A percentile compares a stretch with the other conserved stretches of the same genome.
These are phyloP conservation scores for Spinellus fusiger DNA, from an alignment of 192 early-diverging fungal genomes.

Conservation along the genomic window DNA sequence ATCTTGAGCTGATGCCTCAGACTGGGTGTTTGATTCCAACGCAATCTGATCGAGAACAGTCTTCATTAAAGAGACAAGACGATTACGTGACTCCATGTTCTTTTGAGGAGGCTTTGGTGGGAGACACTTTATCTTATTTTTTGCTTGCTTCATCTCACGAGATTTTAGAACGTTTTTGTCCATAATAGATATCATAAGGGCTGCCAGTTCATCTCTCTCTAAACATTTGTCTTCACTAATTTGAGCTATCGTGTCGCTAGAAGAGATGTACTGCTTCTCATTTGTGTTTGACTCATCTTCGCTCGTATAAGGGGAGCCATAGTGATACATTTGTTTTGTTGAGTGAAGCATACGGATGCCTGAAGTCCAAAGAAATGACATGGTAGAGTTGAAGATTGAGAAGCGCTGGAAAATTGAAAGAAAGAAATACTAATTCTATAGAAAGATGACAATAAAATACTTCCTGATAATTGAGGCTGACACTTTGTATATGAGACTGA, in stretches of 20 bases:
- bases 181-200: neutral
- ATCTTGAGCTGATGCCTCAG: neutral
- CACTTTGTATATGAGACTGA: neutral
- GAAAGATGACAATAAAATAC: neutral
- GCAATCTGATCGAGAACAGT: neutral
- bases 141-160: neutral
- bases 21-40: neutral
- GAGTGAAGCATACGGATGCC: neutral
- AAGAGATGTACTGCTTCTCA: neutral
- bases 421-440: neutral
- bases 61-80: neutral
- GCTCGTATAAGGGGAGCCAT: neutral
- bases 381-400: neutral
- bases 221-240: neutral
- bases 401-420: constrained; percentile 1
- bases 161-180: neutral
- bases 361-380: neutral
- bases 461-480: neutral
- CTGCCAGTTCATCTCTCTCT: neutral
- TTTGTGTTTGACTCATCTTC: neutral
- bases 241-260: neutral
- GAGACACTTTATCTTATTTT: neutral
- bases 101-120: neutral
- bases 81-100: neutral
- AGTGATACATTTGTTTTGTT: neutral